These are phyloP conservation scores for Tripidium arundinaceum DNA, from an alignment of 202 grass and related monocot species.

Conservation along the genomic window DNA sequence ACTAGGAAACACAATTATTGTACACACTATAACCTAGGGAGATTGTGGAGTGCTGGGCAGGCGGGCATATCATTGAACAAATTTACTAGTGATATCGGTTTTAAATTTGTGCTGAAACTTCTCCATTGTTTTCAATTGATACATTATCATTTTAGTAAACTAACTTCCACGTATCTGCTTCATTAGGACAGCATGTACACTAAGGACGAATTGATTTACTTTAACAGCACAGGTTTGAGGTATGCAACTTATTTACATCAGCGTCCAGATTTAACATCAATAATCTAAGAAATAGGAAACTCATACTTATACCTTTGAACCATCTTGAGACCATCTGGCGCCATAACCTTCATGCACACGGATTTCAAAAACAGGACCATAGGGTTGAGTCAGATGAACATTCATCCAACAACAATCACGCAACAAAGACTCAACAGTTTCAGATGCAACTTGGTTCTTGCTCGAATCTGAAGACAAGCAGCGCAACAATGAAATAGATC, in stretches of 20 bases:
- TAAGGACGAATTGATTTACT: neutral
- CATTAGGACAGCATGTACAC: neutral
- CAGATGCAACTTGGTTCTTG: conserved; percentile 58
- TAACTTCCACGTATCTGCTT: neutral
- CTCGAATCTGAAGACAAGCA: conserved; percentile 49
- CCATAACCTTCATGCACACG: conserved; percentile 79
- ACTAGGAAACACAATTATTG: too few relatives aligned
- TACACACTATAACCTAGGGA: too few relatives aligned
- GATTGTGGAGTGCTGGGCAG: too few relatives aligned
- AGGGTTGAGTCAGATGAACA: conserved; percentile 61
- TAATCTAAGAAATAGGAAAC: neutral
- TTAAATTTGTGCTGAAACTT: too few relatives aligned
- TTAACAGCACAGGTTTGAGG: neutral
- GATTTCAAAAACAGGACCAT: conserved; percentile 81
- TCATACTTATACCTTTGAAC: conserved; percentile 66
- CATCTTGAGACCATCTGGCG: conserved; percentile 81
- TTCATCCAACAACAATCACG: conserved; percentile 81
- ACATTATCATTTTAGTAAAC: neutral
- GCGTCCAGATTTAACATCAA: neutral
- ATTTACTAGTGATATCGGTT: too few relatives aligned
- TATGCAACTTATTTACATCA: conserved; percentile 20
- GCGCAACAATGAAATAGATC: conserved; percentile 3
- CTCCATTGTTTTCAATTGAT: too few relatives aligned
- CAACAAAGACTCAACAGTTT: conserved; percentile 56
- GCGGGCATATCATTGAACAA: too few relatives aligned